Evolutionary conservation across 2,329 filamentous ascomycete species (phyloP).

Genomic region (Claviceps sp.): DNA sequence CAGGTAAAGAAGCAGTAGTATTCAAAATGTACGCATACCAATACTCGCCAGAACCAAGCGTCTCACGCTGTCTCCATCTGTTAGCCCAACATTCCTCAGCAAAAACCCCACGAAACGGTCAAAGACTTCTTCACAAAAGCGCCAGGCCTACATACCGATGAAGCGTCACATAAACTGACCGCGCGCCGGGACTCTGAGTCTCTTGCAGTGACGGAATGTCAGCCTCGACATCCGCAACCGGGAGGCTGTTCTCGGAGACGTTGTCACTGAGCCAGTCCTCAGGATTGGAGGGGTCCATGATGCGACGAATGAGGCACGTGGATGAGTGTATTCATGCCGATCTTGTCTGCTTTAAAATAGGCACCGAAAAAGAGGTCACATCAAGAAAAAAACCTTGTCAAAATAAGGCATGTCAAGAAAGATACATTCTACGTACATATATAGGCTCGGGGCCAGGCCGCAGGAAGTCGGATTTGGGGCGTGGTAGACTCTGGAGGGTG

Average conservation of each 20-base stretch:
- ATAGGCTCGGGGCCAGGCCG: no score
- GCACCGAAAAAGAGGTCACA: not conserved
- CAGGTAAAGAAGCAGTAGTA: no score
- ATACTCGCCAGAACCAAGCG: slow-evolving; percentile 10
- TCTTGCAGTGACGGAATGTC: not conserved
- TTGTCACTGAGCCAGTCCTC: slow-evolving; percentile 5
- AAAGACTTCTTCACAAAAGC: not conserved
- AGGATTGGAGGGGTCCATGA: not conserved
- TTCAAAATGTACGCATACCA: slow-evolving; percentile 3
- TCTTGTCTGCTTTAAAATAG: no score
- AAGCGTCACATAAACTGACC: slow-evolving; percentile 6
- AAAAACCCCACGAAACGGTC: no score
- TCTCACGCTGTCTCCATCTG: not conserved
- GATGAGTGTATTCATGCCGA: no score
- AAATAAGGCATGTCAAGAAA: not conserved
- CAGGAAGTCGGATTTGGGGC: not conserved
- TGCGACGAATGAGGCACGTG: not conserved
- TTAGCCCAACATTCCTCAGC: no score
- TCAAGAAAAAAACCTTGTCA: not conserved
- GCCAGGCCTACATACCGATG: slow-evolving; percentile 2
- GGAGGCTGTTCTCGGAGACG: not conserved
- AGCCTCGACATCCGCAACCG: not conserved
- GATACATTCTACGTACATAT: not conserved
- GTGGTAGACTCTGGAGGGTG: not conserved
- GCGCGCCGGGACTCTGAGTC: not conserved